Conservation (phyloP, 805 yeast species). For the Komagataella kurtzmanii region DNA sequence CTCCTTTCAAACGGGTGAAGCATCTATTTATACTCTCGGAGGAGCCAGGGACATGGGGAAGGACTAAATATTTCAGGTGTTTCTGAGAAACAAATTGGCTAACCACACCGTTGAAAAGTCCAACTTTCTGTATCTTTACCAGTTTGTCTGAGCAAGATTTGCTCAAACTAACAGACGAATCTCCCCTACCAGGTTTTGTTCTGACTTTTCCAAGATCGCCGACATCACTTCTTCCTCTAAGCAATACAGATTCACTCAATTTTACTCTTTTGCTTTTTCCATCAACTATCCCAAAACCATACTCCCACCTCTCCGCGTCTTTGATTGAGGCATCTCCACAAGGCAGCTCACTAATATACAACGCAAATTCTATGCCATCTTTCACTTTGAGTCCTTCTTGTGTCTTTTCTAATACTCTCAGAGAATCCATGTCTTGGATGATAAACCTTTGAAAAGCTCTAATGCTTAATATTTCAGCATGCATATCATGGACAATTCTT, state of each 20-base stretch:
- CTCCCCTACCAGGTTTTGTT: slow-evolving; percentile 87
- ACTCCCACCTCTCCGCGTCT: slow-evolving; percentile 5
- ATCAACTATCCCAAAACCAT: neutral
- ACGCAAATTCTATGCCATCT: slow-evolving; percentile 28
- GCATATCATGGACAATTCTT: slow-evolving; percentile 67
- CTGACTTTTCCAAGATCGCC: slow-evolving; percentile 51
- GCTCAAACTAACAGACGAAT: slow-evolving; percentile 57
- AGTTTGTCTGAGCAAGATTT: slow-evolving; percentile 89
- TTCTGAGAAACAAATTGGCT: slow-evolving; percentile 19
- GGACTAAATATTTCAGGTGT: slow-evolving; percentile 33
- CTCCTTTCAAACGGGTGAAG: slow-evolving; percentile 13
- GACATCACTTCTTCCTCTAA: slow-evolving; percentile 58
- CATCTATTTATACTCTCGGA: slow-evolving; percentile 24
- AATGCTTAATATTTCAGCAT: slow-evolving; percentile 73
- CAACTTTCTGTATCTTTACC: slow-evolving; percentile 44
- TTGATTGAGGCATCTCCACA: slow-evolving; percentile 73
- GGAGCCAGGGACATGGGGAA: slow-evolving; percentile 22
- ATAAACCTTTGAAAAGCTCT: slow-evolving; percentile 56
- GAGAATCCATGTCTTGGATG: slow-evolving; percentile 26
- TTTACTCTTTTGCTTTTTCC: neutral
- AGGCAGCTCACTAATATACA: slow-evolving; percentile 66
- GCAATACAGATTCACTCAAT: slow-evolving; percentile 2
- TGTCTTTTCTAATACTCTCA: slow-evolving; percentile 5
- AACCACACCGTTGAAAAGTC: slow-evolving; percentile 35
- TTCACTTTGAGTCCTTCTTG: slow-evolving; percentile 17